Base-by-base conservation (phyloP, 73 alveolate species). In the Paramecium primaurelia region DNA sequence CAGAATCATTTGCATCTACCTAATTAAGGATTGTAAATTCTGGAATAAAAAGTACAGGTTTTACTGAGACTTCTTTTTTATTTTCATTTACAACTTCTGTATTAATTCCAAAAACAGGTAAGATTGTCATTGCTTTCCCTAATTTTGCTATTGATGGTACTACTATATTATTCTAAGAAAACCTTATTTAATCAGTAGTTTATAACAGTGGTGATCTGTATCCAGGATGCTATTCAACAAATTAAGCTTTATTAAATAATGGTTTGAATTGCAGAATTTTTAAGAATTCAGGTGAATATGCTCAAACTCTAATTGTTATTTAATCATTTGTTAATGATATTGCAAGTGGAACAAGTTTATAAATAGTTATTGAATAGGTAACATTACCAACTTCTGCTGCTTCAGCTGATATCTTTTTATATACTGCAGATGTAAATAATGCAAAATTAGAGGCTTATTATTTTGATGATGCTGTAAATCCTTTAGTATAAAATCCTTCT, bases 61-160 rank as follows among this genome's bases (percentile, higher is more conserved):
- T 44, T 14, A 77, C 88, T 12, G 42, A 40, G 32, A 71, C 86
- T 12, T 88, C 80, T 25, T 64, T 86, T 3, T 26, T 86, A 30
- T 73, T 86, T 0, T 47, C 86, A 20, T 73, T 86, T 8, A 36
- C 60, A 34, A 86, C 88, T 10, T 30, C 75, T 2, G 93, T 86
- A 4, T 11, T 16, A 8, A 71, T 71, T 7, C 93, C 80, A 0
- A 25, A 22, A 30, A 36, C 54, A 16, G 93, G 93, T 11, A 34
- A 59, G 16, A 86, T 86, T 4, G 93, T 86, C 3, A 77, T 86
- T 7, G 93, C 42, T n/a, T 86, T 86, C 58, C 93, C 93, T 11
- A 86, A 60, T 10, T 22, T 9, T 18, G 86, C 86, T 4, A 71
- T 42, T 22, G 93, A 86, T 86, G 93, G 88, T 8, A 22, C 86